phyloP scores from a whole-genome alignment of 805 yeast species.

The Saccharomycopsis schoenii region DNA sequence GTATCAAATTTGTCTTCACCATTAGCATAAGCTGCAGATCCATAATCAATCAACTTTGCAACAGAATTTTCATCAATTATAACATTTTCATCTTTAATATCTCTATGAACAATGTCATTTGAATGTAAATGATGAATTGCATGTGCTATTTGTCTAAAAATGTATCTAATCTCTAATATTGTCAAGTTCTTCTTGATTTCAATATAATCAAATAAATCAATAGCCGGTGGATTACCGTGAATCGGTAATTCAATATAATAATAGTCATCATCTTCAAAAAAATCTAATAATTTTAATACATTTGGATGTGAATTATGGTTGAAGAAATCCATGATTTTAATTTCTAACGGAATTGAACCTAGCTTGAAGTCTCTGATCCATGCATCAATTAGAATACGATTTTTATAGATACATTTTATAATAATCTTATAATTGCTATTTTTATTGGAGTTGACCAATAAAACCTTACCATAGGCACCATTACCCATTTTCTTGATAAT shows the following conservation, averaged over 20 bases:
- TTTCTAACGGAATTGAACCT: conserved; percentile 95
- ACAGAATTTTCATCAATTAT: conserved; percentile 76
- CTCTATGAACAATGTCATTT: conserved; percentile 86
- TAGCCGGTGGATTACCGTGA: conserved; percentile 83
- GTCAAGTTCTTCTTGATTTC: conserved; percentile 77
- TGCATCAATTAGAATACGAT: conserved; percentile 87
- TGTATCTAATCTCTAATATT: conserved; percentile 67
- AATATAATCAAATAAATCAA: conserved; percentile 86
- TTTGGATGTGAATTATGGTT: conserved; percentile 76
- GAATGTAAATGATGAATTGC: conserved; percentile 76
- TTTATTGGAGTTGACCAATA: conserved; percentile 57
- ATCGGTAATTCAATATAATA: conserved; percentile 89
- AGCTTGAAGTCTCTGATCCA: conserved; percentile 90
- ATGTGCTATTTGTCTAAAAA: conserved; percentile 68
- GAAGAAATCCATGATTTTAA: conserved; percentile 81
- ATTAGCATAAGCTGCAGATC: conserved; percentile 85
- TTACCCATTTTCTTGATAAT: conserved; percentile 78
- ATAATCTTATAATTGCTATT: conserved; percentile 61
- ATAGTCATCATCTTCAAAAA: conserved; percentile 83
- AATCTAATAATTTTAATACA: conserved; percentile 76
- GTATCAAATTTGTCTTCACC: conserved; percentile 82
- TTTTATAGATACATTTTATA: conserved; percentile 83
- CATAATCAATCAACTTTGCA: conserved; percentile 86
- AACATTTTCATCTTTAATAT: conserved; percentile 89
- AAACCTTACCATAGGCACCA: conserved; percentile 95